These are phyloP conservation scores for Aspergillus homomorphus DNA, from an alignment of 495 filamentous ascomycete genomes.

Conservation along the genomic window DNA sequence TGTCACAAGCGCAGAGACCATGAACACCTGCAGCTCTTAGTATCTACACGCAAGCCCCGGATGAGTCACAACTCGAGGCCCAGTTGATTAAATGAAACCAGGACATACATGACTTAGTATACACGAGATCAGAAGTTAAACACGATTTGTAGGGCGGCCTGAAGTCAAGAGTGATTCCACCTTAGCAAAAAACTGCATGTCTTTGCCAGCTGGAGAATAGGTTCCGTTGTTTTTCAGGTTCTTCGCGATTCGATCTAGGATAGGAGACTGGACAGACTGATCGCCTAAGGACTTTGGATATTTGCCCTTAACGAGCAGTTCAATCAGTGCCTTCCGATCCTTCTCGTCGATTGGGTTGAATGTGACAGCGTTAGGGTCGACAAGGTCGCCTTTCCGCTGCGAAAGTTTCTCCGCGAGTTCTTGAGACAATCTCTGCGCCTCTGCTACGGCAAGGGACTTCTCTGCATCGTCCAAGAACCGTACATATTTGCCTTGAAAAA, in stretches of 20 bases:
- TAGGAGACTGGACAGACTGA: constrained; percentile 22
- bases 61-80: not conserved
- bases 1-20: not conserved
- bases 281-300: constrained; percentile 28
- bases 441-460: constrained; percentile 33
- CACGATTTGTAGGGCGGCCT: constrained; percentile 30
- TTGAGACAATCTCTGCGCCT: constrained; percentile 37
- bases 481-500: constrained; percentile 42
- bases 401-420: constrained; percentile 42
- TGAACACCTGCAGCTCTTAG: not conserved
- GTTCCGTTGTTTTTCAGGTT: constrained; percentile 46
- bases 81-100: too few relatives aligned
- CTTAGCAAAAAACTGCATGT: constrained; percentile 40
- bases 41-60: not conserved
- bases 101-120: constrained; percentile 4
- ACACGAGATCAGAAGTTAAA: constrained; percentile 16
- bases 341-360: constrained; percentile 51
- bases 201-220: constrained; percentile 41
- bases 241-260: constrained; percentile 35
- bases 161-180: constrained; percentile 40
- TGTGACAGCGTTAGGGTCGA: constrained; percentile 33
- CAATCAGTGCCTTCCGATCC: constrained; percentile 61
- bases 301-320: constrained; percentile 63
- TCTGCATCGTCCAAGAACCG: constrained; percentile 40
- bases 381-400: constrained; percentile 38